Evolutionary conservation across 1,139 yeast species (phyloP).

Genomic region (Kurtzmaniella natalensis): DNA sequence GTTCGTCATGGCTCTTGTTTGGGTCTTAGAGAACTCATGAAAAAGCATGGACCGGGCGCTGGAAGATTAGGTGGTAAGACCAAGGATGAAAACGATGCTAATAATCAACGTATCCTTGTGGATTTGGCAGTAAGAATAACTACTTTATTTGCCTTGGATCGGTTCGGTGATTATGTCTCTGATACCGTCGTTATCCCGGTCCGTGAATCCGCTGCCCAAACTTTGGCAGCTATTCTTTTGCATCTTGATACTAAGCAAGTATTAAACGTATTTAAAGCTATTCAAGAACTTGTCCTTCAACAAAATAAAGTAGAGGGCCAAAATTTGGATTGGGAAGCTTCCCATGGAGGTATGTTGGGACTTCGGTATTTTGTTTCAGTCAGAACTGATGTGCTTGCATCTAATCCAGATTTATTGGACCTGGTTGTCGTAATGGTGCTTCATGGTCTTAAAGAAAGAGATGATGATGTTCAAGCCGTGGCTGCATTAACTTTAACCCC

Average conservation of each 20-base stretch:
- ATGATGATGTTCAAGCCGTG: conserved; percentile 96
- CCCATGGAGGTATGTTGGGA: conserved; percentile 97
- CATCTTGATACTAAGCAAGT: conserved; percentile 58
- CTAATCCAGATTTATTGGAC: conserved; percentile 56
- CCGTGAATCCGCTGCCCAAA: conserved; percentile 93
- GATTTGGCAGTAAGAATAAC: conserved; percentile 84
- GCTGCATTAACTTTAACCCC: conserved; percentile 93
- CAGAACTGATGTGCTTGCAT: conserved; percentile 68
- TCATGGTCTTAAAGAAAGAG: conserved; percentile 77
- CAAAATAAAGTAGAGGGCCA: conserved; percentile 24
- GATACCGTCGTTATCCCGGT: conserved; percentile 99
- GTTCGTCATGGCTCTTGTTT: conserved; percentile 93
- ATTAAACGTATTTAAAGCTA: conserved; percentile 57
- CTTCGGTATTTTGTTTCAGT: conserved; percentile 89
- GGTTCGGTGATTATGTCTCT: conserved; percentile 96
- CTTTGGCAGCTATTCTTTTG: conserved; percentile 79
- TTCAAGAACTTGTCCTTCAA: conserved; percentile 72
- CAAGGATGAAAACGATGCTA: conserved; percentile 53
- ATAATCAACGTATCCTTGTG: conserved; percentile 72
- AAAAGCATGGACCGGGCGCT: conserved; percentile 81
- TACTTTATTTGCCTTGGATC: conserved; percentile 84
- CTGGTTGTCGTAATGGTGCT: conserved; percentile 80
- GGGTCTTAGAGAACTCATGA: conserved; percentile 83
- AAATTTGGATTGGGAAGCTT: conserved; percentile 84
- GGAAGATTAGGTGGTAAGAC: conserved; percentile 73